Evolutionary conservation across 179 eudicot species (phyloP), one percentile per base, ranked within the genome.

Genomic region (Beta lomatogona): DNA sequence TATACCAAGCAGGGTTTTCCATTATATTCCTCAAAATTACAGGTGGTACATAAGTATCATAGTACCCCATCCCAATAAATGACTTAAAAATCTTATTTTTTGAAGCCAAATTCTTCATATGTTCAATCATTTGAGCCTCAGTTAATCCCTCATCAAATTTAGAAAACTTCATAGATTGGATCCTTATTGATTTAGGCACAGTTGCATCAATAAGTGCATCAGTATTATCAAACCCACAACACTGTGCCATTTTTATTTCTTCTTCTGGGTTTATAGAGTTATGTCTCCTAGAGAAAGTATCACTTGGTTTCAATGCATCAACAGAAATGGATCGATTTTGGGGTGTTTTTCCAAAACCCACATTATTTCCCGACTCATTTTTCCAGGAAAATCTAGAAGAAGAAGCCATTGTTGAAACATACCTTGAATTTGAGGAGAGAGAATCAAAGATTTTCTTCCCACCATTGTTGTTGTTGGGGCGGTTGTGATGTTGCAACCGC

Each of bases 1-100:
- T 93, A 52, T 95, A 95, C 99, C 98, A 95, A 59, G 87, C 98
- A 19, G 99, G 99, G 71, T 95, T 93, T 55, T 95, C 99, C 95
- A 93, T 89, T 11, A 95, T 90, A 70, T 93, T 95, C 83, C 99
- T 90, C 87, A 95, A 82, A 72, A 95, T 95, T 18, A 93, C 97
- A 74, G 94, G 88, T 0, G 99, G 99, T 0, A 95, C 99, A 82
- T 46, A 84, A 12, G 99, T 95, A 55, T 92, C 88, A 72, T 95
- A 95, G 76, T 95, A 95, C 0, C 99, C 98, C 99, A 95, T 95
- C n/a, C 99, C 99, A 80, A 95, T 95, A 79, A 87, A 95, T 1
- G 95, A 91, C 88, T 95, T 95, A 67, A 84, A 95, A n/a, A 93
- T 81, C 87, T 92, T 90, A 69, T 95, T 95, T 55, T 90, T 92